These are phyloP conservation scores for Crucihimalaya himalaica DNA, from an alignment of 345 rosid species.

Conservation along the genomic window DNA sequence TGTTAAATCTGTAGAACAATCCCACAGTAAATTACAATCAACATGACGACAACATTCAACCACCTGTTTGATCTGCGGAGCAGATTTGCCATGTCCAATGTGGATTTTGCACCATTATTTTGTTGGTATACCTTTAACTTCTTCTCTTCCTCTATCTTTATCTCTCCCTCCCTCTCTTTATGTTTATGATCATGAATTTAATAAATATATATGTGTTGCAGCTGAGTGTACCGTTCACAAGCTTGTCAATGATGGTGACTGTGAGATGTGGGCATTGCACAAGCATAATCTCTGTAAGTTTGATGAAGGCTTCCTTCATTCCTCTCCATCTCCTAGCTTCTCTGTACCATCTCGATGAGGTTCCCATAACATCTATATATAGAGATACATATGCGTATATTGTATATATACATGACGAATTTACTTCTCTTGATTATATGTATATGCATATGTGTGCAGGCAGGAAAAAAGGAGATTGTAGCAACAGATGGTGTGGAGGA, in stretches of 20 bases:
- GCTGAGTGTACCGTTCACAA: slow-evolving; percentile 93
- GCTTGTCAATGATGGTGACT: slow-evolving; percentile 83
- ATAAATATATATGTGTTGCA: slow-evolving; percentile 34
- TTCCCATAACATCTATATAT: slow-evolving; percentile 12
- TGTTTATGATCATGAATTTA: neutral
- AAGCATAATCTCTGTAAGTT: slow-evolving; percentile 87
- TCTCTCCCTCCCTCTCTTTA: neutral
- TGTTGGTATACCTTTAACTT: slow-evolving; percentile 53
- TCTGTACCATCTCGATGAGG: slow-evolving; percentile 55
- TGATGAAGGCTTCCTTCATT: slow-evolving; percentile 83
- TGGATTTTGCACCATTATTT: slow-evolving; percentile 87
- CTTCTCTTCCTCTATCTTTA: too few relatives aligned
- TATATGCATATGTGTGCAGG: slow-evolving; percentile 1
- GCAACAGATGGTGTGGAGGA: slow-evolving; percentile 40
- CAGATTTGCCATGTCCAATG: slow-evolving; percentile 98
- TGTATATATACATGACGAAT: too few relatives aligned
- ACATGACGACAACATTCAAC: slow-evolving; percentile 70
- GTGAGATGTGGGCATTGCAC: slow-evolving; percentile 98
- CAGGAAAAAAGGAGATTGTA: slow-evolving; percentile 50
- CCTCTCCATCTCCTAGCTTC: slow-evolving; percentile 83
- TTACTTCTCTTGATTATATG: neutral
- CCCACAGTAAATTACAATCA: too few relatives aligned
- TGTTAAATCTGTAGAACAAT: too few relatives aligned
- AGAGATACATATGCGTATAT: neutral
- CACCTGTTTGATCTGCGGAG: slow-evolving; percentile 71